Base-by-base conservation (phyloP, 2,329 filamentous ascomycete species). In the Tolypocladium pustulatum region DNA sequence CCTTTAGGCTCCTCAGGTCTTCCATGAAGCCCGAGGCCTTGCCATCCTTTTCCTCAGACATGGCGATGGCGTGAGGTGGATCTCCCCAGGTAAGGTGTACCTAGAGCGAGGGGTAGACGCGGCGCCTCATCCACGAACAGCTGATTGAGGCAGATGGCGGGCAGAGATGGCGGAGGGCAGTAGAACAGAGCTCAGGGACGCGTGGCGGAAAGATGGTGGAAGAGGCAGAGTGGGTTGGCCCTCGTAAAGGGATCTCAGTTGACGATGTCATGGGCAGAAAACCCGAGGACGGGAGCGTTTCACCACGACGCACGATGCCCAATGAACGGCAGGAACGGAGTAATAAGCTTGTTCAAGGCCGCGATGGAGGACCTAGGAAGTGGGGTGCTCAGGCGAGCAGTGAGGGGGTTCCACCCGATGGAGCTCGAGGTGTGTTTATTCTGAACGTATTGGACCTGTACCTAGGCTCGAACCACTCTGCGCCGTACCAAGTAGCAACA, bases 1-100 rank as follows among this genome's bases (percentile, higher is more conserved):
- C 81, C 62, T 79, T 83, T 36, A 85, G 64, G 65, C 78, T 81
- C 62, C 78, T 83, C 38, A 85, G 63, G 65, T 78, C 81, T 30
- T 79, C 74, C 27, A 75, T 65, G 55, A 80, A 66, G 59, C 72
- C 65, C 5, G 68, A 66, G 59, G 32, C 55, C 10, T 22, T n/a
- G 49, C 10, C 38, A 1, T 67, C 63, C 38, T 66, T 62, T 34
- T 65, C 57, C 36, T 61, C 60, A 13, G 68, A 61, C 72, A 73
- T 71, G 56, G 58, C 61, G 65, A 57, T 51, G 59, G 6, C 15
- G 22, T 25, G 38, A 12, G 37, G 37, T 37, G 15, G 5, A 9
- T 8, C 25, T 5, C 4, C 40, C n/a, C 20, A 25, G 15, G 51
- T 59, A 57, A 57, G 57, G 59, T 60, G 27, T 9, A 32, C 3